Base-by-base conservation (phyloP, 441 rosid genomes). In the Hura crepitans region DNA sequence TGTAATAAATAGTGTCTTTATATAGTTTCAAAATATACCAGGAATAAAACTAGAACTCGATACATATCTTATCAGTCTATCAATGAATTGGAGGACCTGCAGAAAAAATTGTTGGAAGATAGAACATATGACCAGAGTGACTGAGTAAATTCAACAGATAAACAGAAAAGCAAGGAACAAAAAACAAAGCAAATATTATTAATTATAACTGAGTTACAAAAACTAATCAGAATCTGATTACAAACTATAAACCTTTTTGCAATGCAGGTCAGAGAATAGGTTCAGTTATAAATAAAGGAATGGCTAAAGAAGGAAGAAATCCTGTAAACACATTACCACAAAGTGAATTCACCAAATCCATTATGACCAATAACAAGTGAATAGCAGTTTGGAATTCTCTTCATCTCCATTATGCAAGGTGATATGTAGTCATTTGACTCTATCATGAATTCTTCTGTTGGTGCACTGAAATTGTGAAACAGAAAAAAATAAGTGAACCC, bases 301-400 rank as follows among this genome's bases (percentile, higher is more conserved):
- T 27, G 56, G 66, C 39, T 31, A 14, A 73, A 22, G 23, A 72
- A 74, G 28, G 50, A 62, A 79, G 61, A 65, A 49, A 54, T 58
- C 54, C 4, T 28, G n/a, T 53, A 72, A 49, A 65, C 35, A 68
- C 58, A 85, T 14, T 87, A 95, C 98, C 99, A 92, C 74, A 95
- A 12, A 66, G 82, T 82, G 76, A 95, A 95, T 74, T 92, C 95
- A 65, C 92, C 96, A 66, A 79, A 75, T 77, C 89, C 95, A 76
- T 87, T 83, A 74, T 85, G 91, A 66, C 97, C 96, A 28, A 90
- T 68, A 61, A 92, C 79, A 15, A 90, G 83, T 80, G 77, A 72
- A 61, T 82, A 80, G 81, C 79, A 81, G 46, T 82, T 80, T 4
- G 92, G 89, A 74, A 92, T 83, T 76, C 82, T 88, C 87, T 88